Evolutionary conservation across 2,329 filamentous ascomycete species (phyloP), one percentile per base, ranked within the genome.

Genomic region (Talaromyces pinophilus): DNA sequence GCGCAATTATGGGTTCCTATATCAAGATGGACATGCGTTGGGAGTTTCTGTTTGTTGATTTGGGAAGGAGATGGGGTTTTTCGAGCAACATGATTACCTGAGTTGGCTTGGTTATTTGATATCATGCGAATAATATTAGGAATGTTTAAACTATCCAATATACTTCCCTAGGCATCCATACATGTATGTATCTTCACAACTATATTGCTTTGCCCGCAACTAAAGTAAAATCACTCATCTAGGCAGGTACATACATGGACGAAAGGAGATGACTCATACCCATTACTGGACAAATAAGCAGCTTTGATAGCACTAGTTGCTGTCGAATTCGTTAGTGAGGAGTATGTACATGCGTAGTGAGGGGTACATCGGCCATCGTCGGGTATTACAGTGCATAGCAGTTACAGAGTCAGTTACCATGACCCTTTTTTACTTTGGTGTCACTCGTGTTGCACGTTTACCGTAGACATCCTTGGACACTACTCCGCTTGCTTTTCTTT

Each of bases 291-390:
- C 28, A 54, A 11, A 33, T 7, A 11, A 13, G 10, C 19, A 35
- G 17, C 17, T 35, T 57, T 38, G 54, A 57, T 38, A 25, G 54
- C 52, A 55, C 19, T 57, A 57, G 33, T 57, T 55, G 28, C 50
- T 35, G 6, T n/a, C 10, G 8, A 33, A 33, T 11, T 35, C 30
- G 30, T 35, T 55, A 55, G 52, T 55, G 25, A 52, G 48, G 48
- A 52, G 48, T 52, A 52, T 38, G 52, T 55, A 55, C 52, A 55
- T 55, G 7, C 7, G 25, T 52, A 44, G 59, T 62, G 59, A 62
- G 59, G 59, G 59, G 59, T 62, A 62, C 33, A 50, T 50, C 59
- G 59, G 59, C 44, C 59, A 50, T 62, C 59, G 28, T 62, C 59
- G 59, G 59, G 59, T 62, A 62, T 38, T 25, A 57, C 54, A 40